Evolutionary conservation across 1,284 basidiomycete species (phyloP).

Genomic region (Pyrrhoderma noxium): DNA sequence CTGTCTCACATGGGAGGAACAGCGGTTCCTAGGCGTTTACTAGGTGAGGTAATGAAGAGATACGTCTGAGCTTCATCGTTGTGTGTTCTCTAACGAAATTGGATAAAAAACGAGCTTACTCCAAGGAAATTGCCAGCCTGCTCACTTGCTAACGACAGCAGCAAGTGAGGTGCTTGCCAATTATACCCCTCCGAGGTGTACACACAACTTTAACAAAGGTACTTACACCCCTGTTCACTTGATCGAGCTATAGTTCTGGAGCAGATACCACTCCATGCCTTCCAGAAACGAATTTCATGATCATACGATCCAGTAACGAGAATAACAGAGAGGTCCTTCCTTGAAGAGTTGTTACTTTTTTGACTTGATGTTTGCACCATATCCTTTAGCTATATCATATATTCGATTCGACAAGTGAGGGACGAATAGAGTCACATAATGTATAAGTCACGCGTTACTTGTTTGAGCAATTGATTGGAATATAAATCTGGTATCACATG

Average conservation of each 20-base stretch:
- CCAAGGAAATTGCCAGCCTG: constrained; percentile 91
- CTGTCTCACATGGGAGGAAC: constrained; percentile 83
- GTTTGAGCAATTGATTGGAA: too few relatives aligned
- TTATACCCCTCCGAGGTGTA: too few relatives aligned
- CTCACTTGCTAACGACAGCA: constrained; percentile 99
- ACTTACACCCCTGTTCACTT: constrained; percentile 74
- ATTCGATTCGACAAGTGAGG: too few relatives aligned
- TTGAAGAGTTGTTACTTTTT: constrained; percentile 31
- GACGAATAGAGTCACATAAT: too few relatives aligned
- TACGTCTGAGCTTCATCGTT: neutral
- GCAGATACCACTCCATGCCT: constrained; percentile 99
- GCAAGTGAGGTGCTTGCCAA: too few relatives aligned
- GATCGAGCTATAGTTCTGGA: constrained; percentile 86
- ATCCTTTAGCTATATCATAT: too few relatives aligned
- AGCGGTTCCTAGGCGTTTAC: constrained; percentile 86
- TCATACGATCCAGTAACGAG: constrained; percentile 89
- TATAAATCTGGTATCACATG: too few relatives aligned
- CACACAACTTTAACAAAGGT: too few relatives aligned
- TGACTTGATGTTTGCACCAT: constrained; percentile 24
- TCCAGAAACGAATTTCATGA: constrained; percentile 99
- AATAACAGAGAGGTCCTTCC: constrained; percentile 73
- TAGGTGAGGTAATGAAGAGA: constrained; percentile 28
- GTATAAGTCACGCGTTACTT: too few relatives aligned
- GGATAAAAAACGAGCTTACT: constrained; percentile 49
- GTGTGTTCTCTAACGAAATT: constrained; percentile 13